Evolutionary conservation across 345 rosid species (phyloP).

Genomic region (Angophora floribunda): DNA sequence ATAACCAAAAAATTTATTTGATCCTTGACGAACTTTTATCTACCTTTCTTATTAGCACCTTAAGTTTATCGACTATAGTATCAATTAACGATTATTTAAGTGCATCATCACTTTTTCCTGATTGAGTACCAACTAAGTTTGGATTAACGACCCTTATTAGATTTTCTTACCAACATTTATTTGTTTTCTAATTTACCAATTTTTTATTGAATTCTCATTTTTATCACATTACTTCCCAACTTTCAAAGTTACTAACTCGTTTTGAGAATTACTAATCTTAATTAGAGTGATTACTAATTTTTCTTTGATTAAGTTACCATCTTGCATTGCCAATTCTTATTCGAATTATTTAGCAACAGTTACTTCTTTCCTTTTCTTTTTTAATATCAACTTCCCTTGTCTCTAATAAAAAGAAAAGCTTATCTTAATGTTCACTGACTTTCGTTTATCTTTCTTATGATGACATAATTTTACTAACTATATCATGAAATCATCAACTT

Average conservation of each 20-base stretch:
- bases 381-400: not conserved
- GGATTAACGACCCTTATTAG: not conserved
- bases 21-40: not conserved
- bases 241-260: not conserved
- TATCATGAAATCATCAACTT: not conserved
- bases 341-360: not conserved
- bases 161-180: rapidly evolving
- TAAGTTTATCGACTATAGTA: not conserved
- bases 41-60: not conserved
- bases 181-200: not conserved
- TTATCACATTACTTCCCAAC: not conserved
- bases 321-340: not conserved
- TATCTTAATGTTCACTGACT: not conserved
- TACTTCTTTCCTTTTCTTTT: not conserved
- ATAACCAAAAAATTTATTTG: not conserved
- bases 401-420: not conserved
- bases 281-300: not conserved
- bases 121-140: not conserved
- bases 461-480: not conserved
- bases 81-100: not conserved
- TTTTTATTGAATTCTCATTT: not conserved
- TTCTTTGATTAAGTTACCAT: not conserved
- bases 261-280: not conserved
- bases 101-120: rapidly evolving
- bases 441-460: not conserved